Percentiles rank a stretch among this genome's conserved stretches.
Evolutionary conservation across 106 monocot species (phyloP).

Genomic region (Dioscorea zingiberensis): DNA sequence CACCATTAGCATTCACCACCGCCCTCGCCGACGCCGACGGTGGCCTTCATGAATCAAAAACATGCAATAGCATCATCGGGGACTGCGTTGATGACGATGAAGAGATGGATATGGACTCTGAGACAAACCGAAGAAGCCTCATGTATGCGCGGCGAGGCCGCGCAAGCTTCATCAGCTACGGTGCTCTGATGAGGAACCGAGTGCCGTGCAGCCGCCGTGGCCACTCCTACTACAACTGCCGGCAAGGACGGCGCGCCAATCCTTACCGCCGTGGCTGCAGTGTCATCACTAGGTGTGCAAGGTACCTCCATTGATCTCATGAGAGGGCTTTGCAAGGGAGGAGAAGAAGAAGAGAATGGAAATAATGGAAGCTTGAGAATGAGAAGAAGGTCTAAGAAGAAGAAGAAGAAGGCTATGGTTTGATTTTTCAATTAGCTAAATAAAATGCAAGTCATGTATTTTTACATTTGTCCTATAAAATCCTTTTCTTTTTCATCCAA

Average conservation of each 20-base stretch:
- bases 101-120: conserved; percentile 13
- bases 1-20: not conserved
- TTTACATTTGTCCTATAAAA: too few relatives aligned
- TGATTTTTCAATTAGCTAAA: too few relatives aligned
- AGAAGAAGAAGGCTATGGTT: not conserved
- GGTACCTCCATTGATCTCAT: conserved; percentile 1
- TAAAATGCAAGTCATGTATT: too few relatives aligned
- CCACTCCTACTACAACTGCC: conserved; percentile 16
- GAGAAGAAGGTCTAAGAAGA: not conserved
- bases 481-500: too few relatives aligned
- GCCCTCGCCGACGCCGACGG: not conserved
- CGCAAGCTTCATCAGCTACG: conserved; percentile 6
- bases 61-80: conserved; percentile 1
- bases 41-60: not conserved
- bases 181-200: conserved; percentile 2
- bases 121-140: conserved; percentile 2
- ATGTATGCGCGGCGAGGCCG: not conserved
- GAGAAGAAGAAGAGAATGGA: not conserved
- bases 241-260: not conserved
- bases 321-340: not conserved
- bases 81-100: conserved; percentile 6
- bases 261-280: conserved; percentile 21
- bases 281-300: conserved; percentile 10
- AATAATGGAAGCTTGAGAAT: not conserved
- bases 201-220: conserved; percentile 13